Evolutionary conservation across 176 grass and related monocot species (phyloP).

Genomic region (Oryza brachyantha): DNA sequence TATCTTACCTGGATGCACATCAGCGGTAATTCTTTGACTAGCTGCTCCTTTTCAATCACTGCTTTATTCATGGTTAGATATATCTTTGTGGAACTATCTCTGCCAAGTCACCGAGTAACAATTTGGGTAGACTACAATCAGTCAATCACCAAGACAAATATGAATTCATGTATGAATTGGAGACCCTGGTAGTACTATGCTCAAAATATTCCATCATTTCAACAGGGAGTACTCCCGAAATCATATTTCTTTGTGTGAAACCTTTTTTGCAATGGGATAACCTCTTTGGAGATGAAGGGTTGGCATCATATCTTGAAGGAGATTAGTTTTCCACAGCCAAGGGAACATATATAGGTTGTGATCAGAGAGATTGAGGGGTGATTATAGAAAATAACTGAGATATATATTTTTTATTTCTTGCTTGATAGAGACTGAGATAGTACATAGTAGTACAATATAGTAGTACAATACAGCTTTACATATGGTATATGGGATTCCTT

Average conservation of each 20-base stretch:
- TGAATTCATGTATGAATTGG: constrained; percentile 19
- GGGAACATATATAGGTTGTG: neutral
- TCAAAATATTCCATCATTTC: constrained; percentile 1
- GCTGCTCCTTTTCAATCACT: neutral
- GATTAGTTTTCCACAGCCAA: neutral
- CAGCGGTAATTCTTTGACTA: constrained; percentile 1
- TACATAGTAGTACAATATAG: too few species aligned
- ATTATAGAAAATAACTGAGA: neutral
- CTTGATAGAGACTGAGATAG: neutral
- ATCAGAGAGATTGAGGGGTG: neutral
- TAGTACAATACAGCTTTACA: neutral
- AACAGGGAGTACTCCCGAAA: neutral
- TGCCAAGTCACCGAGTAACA: too few species aligned
- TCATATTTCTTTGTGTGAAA: neutral
- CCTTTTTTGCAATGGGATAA: neutral
- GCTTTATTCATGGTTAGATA: constrained; percentile 22
- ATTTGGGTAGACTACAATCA: neutral
- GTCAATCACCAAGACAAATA: constrained; percentile 12
- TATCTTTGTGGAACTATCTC: neutral
- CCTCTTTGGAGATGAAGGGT: neutral
- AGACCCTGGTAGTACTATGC: neutral
- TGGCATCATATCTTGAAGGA: neutral
- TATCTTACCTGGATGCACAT: neutral
- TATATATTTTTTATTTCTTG: neutral
- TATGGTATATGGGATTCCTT: neutral